These are phyloP conservation scores for Aspergillus spinulosporus DNA, from an alignment of 2,329 filamentous ascomycete genomes.

Conservation along the genomic window DNA sequence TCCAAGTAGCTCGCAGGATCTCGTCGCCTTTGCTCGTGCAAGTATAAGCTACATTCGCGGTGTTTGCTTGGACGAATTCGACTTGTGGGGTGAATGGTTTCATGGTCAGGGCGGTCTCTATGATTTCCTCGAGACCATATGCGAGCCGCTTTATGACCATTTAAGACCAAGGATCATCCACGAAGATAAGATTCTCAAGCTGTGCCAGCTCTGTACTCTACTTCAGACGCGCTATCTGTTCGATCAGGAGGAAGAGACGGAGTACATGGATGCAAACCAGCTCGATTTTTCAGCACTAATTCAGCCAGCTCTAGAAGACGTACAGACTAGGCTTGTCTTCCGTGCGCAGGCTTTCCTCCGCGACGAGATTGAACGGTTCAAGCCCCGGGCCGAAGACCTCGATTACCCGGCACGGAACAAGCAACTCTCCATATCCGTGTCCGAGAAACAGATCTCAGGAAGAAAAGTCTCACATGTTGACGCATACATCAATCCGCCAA, in stretches of 20 bases:
- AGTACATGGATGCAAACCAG: conserved; percentile 52
- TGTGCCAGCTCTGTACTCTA: conserved; percentile 66
- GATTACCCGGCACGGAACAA: conserved; percentile 61
- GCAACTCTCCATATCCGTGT: conserved; percentile 43
- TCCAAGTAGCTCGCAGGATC: conserved; percentile 61
- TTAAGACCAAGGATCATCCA: conserved; percentile 65
- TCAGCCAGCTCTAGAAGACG: conserved; percentile 66
- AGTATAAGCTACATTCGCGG: conserved; percentile 66
- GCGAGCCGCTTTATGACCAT: conserved; percentile 67
- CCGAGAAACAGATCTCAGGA: conserved; percentile 53
- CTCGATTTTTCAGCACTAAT: conserved; percentile 64
- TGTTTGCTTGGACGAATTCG: conserved; percentile 67
- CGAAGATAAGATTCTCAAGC: conserved; percentile 64
- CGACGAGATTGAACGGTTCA: conserved; percentile 67
- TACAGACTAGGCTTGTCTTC: conserved; percentile 67
- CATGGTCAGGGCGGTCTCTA: conserved; percentile 63
- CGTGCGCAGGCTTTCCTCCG: conserved; percentile 63
- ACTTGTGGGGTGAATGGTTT: conserved; percentile 68
- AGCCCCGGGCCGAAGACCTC: conserved; percentile 64
- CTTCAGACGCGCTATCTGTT: conserved; percentile 67
- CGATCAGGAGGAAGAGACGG: conserved; percentile 56
- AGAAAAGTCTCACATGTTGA: conserved; percentile 49
- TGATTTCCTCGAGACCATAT: conserved; percentile 66
- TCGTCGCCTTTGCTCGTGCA: conserved; percentile 64
- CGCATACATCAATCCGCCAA: conserved; percentile 44